A percentile compares a stretch with the other conserved stretches of the same genome.
phyloP scores from a whole-genome alignment of 2,329 filamentous ascomycete genomes.

The Rutstroemia sp. region DNA sequence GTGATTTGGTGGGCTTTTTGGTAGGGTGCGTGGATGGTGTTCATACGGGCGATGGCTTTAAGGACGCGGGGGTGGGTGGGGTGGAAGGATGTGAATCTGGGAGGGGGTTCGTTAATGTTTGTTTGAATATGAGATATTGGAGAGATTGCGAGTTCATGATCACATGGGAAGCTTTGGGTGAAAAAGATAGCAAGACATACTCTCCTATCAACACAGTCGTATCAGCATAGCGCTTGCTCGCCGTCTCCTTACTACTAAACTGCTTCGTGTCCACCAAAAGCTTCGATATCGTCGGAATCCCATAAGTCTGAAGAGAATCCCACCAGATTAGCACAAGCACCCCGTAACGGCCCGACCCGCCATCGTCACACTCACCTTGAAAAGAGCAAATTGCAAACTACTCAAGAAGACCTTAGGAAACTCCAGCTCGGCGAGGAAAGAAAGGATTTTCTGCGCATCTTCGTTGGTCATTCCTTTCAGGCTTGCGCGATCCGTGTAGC shows the following conservation, averaged over 20 bases:
- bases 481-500: slow-evolving; percentile 38
- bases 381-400: slow-evolving; percentile 50
- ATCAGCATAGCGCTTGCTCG: slow-evolving; percentile 35
- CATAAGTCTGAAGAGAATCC: slow-evolving; percentile 38
- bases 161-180: not conserved
- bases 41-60: slow-evolving; percentile 54
- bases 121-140: not conserved
- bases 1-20: slow-evolving; percentile 50
- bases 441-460: slow-evolving; percentile 44
- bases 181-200: not conserved
- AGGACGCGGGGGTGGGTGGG: slow-evolving; percentile 32
- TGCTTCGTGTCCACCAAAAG: slow-evolving; percentile 43
- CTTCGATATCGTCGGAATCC: slow-evolving; percentile 46
- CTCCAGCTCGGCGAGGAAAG: slow-evolving; percentile 40
- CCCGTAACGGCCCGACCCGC: not conserved
- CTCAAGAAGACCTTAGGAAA: slow-evolving; percentile 47
- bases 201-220: slow-evolving; percentile 21
- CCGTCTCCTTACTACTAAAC: slow-evolving; percentile 37
- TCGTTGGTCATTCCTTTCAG: slow-evolving; percentile 46
- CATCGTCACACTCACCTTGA: slow-evolving; percentile 40
- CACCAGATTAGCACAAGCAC: not conserved
- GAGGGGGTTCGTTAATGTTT: not conserved
- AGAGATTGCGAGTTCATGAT: not conserved
- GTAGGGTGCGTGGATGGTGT: slow-evolving; percentile 54
- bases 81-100: slow-evolving; percentile 16